phyloP scores from a whole-genome alignment of 768 basidiomycete genomes.

The Scleroderma bovista region DNA sequence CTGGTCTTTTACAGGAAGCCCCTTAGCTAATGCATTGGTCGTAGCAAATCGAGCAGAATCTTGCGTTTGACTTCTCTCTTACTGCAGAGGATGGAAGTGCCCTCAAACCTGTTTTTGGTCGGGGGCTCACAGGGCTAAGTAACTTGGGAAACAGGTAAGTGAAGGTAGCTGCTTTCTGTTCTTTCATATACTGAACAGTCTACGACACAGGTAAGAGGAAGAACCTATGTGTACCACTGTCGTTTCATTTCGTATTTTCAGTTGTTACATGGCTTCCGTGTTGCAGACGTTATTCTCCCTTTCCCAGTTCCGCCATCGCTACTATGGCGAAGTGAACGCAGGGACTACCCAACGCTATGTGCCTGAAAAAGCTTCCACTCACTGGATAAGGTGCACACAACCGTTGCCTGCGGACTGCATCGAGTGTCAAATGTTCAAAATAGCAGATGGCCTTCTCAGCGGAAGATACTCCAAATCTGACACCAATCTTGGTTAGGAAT shows the following conservation, averaged over 20 bases:
- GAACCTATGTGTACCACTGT: not conserved
- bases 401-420: constrained; percentile 76
- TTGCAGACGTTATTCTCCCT: constrained; percentile 84
- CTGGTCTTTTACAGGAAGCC: not conserved
- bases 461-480: constrained; percentile 81
- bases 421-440: constrained; percentile 93
- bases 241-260: constrained; percentile 21
- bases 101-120: constrained; percentile 82
- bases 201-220: not conserved
- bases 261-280: constrained; percentile 97
- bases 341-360: constrained; percentile 7
- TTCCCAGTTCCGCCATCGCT: constrained; percentile 68
- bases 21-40: not conserved
- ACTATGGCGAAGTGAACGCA: constrained; percentile 34
- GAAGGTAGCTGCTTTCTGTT: not conserved
- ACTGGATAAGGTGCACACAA: constrained; percentile 59
- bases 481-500: constrained; percentile 21
- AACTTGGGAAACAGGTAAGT: constrained; percentile 88
- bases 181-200: not conserved
- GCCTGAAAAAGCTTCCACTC: constrained; percentile 35
- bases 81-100: constrained; percentile 83
- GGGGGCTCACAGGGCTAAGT: constrained; percentile 80
- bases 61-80: constrained; percentile 91
- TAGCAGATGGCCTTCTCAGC: constrained; percentile 88
- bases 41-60: constrained; percentile 94